Evolutionary conservation across 164 flowering plant genomes (phyloP), one percentile per base, ranked within the genome.

Genomic region (Kalanchoe fedtschenkoi): DNA sequence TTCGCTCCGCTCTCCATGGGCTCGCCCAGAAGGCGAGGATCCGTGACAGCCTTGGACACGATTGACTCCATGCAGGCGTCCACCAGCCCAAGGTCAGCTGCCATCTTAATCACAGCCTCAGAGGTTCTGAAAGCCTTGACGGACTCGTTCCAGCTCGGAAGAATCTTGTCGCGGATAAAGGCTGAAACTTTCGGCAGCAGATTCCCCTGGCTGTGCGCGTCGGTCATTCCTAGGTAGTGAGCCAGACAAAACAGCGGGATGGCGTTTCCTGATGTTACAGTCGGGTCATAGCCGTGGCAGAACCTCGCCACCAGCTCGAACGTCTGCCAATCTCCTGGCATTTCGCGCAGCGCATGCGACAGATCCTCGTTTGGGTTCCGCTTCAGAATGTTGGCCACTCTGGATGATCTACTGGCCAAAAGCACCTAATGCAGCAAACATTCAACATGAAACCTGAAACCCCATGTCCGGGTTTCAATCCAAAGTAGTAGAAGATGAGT

Each of bases 91-190:
- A 80, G 68, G 15, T 66, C 28, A 4, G 15, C 24, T 0, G 86
- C 82, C 21, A 68, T 73, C 33, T 73, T 43, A 46, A 75, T 54
- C 46, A 77, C 44, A 1, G 42, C n/a, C 4, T 74, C 83, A 24
- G 74, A 58, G 15, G 71, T 26, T 55, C 68, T 75, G 19, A 83
- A 61, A 8, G 86, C 85, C 67, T 69, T 77, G 14, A 87, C 57
- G 7, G 81, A 74, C 42, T 81, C 82, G 22, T 76, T 77, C 97
- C 97, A 91, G 44, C 74, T 70, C 7, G 79, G 81, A 33, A 88
- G 70, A 16, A 85, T 69, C 26, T 53, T 62, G 6, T 69, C 53
- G 22, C 78, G 44, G n/a, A 91, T 72, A 76, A 77, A 85, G 51
- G 42, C 22, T 10, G 71, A 22, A 19, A 82, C 68, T 62, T 58